phyloP scores from a whole-genome alignment of 495 filamentous ascomycete genomes.

The Aspergillus conjunctus region DNA sequence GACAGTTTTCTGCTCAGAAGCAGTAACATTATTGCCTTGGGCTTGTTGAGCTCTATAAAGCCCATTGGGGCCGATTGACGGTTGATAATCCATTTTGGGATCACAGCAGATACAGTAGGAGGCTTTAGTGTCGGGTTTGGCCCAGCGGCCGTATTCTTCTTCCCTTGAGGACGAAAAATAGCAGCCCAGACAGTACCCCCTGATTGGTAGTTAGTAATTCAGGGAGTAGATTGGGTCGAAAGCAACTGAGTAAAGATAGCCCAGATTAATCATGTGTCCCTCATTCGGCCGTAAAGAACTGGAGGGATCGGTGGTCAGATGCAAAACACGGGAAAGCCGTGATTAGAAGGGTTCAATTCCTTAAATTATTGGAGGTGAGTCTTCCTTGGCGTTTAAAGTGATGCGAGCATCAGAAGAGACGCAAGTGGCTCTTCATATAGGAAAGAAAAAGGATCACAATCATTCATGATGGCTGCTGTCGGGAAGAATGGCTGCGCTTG shows the following conservation, averaged over 20 bases:
- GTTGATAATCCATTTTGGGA: constrained; percentile 6
- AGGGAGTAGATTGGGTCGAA: too few relatives aligned
- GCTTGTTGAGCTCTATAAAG: neutral
- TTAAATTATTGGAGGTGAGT: too few relatives aligned
- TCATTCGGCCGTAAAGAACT: too few relatives aligned
- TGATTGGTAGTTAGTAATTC: neutral
- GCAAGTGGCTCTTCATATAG: too few relatives aligned
- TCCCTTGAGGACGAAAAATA: neutral
- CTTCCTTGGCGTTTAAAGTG: too few relatives aligned
- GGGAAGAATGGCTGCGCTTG: neutral
- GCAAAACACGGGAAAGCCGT: too few relatives aligned
- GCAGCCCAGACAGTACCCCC: neutral
- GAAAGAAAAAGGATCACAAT: neutral
- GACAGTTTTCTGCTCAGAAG: neutral
- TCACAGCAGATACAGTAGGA: constrained; percentile 6
- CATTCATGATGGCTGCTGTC: neutral
- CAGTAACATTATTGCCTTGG: neutral
- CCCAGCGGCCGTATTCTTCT: constrained; percentile 2
- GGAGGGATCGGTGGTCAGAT: too few relatives aligned
- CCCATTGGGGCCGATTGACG: neutral
- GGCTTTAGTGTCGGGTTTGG: neutral
- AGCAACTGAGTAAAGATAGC: too few relatives aligned
- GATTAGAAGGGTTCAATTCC: too few relatives aligned
- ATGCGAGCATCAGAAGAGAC: neutral
- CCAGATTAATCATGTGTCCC: too few relatives aligned